These are phyloP conservation scores for Reticulascus tulasneorum DNA, from an alignment of 2,329 filamentous ascomycete genomes.

Conservation along the genomic window DNA sequence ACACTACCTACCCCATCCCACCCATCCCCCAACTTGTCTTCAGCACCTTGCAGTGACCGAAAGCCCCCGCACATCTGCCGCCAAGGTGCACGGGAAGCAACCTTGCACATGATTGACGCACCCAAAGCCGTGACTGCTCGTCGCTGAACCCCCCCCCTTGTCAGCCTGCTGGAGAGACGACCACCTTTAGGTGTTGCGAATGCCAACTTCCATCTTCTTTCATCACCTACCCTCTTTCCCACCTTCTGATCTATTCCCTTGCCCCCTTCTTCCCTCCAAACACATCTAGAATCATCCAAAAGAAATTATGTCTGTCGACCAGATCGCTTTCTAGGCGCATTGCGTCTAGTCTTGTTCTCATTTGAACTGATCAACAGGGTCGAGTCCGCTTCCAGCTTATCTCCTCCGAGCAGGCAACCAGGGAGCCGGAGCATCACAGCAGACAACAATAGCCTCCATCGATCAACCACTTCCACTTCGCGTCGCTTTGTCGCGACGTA, in stretches of 20 bases:
- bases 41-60: too few relatives aligned
- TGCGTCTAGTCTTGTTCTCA: constrained; percentile 15
- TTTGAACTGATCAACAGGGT: constrained; percentile 12
- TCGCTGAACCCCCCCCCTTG: too few relatives aligned
- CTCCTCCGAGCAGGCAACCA: constrained; percentile 2
- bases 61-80: neutral
- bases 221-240: constrained; percentile 10
- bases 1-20: too few relatives aligned
- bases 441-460: constrained; percentile 7
- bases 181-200: too few relatives aligned
- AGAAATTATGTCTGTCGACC: constrained; percentile 12
- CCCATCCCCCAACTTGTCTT: too few relatives aligned
- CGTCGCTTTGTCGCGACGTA: constrained; percentile 3
- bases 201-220: constrained; percentile 2
- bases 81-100: too few relatives aligned
- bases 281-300: neutral
- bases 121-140: too few relatives aligned
- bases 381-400: constrained; percentile 12
- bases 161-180: too few relatives aligned
- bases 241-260: neutral
- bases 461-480: neutral
- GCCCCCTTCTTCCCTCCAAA: constrained; percentile 1
- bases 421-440: constrained; percentile 5
- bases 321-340: constrained; percentile 14
- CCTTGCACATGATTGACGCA: too few relatives aligned